Base-by-base conservation (phyloP, 2,329 filamentous ascomycete species). In the Colletotrichum abscissum region DNA sequence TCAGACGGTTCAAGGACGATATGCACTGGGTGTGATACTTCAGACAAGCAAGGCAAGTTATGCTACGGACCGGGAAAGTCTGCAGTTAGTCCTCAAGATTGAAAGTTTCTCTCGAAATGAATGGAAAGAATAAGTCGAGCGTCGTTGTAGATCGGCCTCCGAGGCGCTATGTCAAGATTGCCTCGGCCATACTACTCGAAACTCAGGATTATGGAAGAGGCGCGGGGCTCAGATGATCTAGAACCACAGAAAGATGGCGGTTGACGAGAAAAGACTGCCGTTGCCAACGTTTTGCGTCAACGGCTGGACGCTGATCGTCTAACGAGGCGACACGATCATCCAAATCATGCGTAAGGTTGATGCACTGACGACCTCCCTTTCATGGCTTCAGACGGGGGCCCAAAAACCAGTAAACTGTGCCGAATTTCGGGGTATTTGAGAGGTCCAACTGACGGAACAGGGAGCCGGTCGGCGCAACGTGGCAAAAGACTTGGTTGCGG, bases 401-500 rank as follows among this genome's bases (percentile, higher is more conserved):
- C 22, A 16, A 55, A n/a, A 28, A 11, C 7, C 3, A 1, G 12
- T 12, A 30, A 35, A 64, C 14, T 38, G 5, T 55, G 28, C 28
- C 26, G 52, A 65, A 28, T 16, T 9, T 42, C 63, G 33, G 63
- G 5, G 8, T 46, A 30, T 30, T 22, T 5, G 5, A 57, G 33
- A 5, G 26, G n/a, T 12, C 49, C 49, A 46, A 26, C 24, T 4
- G 7, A 33, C 28, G 16, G 12, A 22, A 52, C 24, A 12, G 46
- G 16, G n/a, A 60, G 46, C n/a, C 68, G 42, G 46, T 30, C 33
- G 63, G 56, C 63, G 55, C 55, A 71, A 71, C 56, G 33, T 62
- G 63, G 56, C 49, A 46, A 38, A n/a, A 67, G 14, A 62, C 19
- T 22, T 28, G 7, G 12, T 42, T 28, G 33, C 49, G 26, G 69